A percentile compares a stretch with the other conserved stretches of the same genome.
phyloP scores from a whole-genome alignment of 495 filamentous ascomycete genomes.

The Aspergillus nanangensis region DNA sequence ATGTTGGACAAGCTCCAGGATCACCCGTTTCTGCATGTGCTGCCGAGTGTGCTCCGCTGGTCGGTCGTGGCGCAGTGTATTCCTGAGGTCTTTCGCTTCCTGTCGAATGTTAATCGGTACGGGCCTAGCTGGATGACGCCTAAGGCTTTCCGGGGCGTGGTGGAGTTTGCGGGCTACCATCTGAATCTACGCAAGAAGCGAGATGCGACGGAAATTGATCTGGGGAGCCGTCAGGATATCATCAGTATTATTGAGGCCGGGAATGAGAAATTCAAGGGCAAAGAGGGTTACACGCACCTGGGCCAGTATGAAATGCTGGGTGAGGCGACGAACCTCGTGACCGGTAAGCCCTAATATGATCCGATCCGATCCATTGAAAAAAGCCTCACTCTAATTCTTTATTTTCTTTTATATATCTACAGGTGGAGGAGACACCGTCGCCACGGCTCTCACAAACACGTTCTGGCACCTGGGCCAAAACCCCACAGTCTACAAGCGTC shows the following conservation, averaged over 20 bases:
- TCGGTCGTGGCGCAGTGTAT: constrained; percentile 5
- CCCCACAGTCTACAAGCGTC: constrained; percentile 1
- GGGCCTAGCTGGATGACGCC: constrained; percentile 3
- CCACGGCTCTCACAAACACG: constrained; percentile 3
- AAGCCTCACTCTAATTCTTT: neutral
- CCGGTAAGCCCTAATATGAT: neutral
- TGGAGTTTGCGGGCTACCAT: constrained; percentile 2
- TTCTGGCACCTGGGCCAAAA: constrained; percentile 8
- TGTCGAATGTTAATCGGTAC: constrained; percentile 1
- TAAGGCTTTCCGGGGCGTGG: constrained; percentile 1
- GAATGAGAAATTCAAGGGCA: constrained; percentile 4
- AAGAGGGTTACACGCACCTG: constrained; percentile 4
- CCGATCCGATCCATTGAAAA: neutral
- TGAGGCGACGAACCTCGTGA: constrained; percentile 6
- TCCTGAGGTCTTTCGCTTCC: constrained; percentile 3
- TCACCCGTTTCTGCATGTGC: constrained; percentile 9
- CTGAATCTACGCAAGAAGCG: constrained; percentile 2
- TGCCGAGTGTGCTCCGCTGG: constrained; percentile 5
- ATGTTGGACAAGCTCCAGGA: constrained; percentile 4
- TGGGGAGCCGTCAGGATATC: constrained; percentile 2
- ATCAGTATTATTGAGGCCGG: constrained; percentile 4
- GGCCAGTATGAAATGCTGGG: constrained; percentile 6
- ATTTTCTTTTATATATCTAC: too few relatives aligned
- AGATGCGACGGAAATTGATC: neutral
- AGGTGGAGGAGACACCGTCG: neutral